Conservation (phyloP, 139 green algal genomes). For the Nannochloris sp. region DNA sequence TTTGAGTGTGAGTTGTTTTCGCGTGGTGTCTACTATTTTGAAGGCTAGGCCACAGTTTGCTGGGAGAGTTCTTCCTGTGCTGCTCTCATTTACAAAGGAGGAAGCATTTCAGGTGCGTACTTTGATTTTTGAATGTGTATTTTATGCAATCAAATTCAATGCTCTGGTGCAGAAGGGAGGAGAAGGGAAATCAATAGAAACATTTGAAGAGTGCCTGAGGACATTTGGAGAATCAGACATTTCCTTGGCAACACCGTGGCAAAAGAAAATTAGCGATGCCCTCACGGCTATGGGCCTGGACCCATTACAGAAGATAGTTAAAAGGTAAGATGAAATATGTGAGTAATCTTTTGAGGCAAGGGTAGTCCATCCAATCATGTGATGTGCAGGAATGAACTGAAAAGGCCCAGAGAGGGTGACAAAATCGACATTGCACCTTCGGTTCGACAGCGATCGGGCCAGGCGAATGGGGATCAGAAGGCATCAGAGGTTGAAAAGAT, state of each 20-base stretch:
- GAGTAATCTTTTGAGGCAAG: no score
- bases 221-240: constrained; percentile 12
- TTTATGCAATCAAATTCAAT: neutral
- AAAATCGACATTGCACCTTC: no score
- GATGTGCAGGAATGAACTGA: no score
- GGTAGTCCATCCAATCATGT: no score
- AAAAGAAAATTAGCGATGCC: constrained; percentile 33
- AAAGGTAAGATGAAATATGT: no score
- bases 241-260: constrained; percentile 22
- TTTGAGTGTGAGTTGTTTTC: constrained; percentile 23
- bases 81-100: constrained; percentile 29
- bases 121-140: neutral
- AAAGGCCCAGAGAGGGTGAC: no score
- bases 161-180: neutral
- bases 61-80: constrained; percentile 26
- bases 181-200: neutral
- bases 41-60: constrained; percentile 38
- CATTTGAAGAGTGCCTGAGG: constrained; percentile 23
- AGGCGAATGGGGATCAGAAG: no score
- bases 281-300: constrained; percentile 38
- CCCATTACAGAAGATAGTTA: neutral
- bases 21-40: constrained; percentile 16
- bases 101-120: neutral
- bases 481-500: no score
- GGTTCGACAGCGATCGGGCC: no score